These are phyloP conservation scores for Zoysia pacifica DNA, from an alignment of 176 grass and related monocot species.

Conservation along the genomic window DNA sequence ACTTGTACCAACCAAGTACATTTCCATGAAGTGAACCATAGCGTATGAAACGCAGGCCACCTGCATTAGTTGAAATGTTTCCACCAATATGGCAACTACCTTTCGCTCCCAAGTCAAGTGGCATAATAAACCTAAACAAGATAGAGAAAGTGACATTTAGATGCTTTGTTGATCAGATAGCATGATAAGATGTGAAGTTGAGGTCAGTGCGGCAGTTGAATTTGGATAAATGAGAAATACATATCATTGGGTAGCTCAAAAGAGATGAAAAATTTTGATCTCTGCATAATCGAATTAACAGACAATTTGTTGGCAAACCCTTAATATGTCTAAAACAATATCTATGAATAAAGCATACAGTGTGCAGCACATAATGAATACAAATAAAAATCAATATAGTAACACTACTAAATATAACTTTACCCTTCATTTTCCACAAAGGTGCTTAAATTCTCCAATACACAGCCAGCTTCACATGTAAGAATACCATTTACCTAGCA, in stretches of 20 bases:
- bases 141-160: constrained; percentile 3
- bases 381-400: neutral
- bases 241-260: neutral
- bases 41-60: constrained; percentile 86
- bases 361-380: neutral
- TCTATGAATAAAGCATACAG: constrained; percentile 17
- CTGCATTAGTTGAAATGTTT: constrained; percentile 95
- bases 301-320: neutral
- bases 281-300: neutral
- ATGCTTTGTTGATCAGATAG: neutral
- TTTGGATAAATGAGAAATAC: neutral
- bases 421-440: constrained; percentile 95
- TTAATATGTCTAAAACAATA: constrained; percentile 4
- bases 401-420: constrained; percentile 28
- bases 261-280: neutral
- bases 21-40: constrained; percentile 98
- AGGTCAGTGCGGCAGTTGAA: neutral
- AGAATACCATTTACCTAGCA: constrained; percentile 94
- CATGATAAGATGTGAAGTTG: neutral
- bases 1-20: constrained; percentile 70
- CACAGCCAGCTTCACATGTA: constrained; percentile 90
- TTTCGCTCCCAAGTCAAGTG: constrained; percentile 96
- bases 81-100: constrained; percentile 97
- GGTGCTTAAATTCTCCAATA: constrained; percentile 81
- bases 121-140: constrained; percentile 88